These are phyloP conservation scores for Thraustochytrium sp. DNA, from an alignment of 352 stramenopile species.

Conservation along the genomic window DNA sequence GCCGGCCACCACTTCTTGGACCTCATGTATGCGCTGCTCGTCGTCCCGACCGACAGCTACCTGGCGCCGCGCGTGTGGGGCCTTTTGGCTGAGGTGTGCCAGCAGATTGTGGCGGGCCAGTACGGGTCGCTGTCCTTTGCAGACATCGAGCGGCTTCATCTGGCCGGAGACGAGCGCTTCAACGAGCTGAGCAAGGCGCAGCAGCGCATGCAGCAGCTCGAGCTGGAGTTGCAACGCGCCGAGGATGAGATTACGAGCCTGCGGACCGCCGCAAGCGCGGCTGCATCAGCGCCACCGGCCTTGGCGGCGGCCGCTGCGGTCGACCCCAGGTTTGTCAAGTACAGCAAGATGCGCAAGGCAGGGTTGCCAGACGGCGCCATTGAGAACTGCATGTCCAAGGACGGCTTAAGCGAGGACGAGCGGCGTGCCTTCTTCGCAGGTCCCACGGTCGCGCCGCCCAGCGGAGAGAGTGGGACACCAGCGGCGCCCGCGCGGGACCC, in stretches of 20 bases:
- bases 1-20: not conserved
- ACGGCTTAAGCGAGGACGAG: not conserved
- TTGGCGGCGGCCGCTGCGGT: not conserved
- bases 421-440: not conserved
- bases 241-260: not conserved
- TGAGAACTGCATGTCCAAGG: not conserved
- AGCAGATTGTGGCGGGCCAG: not conserved
- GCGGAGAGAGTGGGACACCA: not conserved
- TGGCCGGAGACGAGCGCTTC: not conserved
- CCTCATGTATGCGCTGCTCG: slow-evolving; percentile 2
- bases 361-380: not conserved
- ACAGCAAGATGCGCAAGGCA: not conserved
- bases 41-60: not conserved
- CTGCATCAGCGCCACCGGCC: not conserved
- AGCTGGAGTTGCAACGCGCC: not conserved
- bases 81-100: slow-evolving; percentile 8
- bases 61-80: not conserved
- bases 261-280: not conserved
- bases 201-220: not conserved
- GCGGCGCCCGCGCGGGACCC: not conserved
- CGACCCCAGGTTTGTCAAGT: not conserved
- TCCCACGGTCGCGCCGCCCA: not conserved
- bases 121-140: not conserved
- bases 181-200: not conserved
- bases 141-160: not conserved